These are phyloP conservation scores for Cardamine resedifolia DNA, from an alignment of 345 rosid species.

Conservation along the genomic window DNA sequence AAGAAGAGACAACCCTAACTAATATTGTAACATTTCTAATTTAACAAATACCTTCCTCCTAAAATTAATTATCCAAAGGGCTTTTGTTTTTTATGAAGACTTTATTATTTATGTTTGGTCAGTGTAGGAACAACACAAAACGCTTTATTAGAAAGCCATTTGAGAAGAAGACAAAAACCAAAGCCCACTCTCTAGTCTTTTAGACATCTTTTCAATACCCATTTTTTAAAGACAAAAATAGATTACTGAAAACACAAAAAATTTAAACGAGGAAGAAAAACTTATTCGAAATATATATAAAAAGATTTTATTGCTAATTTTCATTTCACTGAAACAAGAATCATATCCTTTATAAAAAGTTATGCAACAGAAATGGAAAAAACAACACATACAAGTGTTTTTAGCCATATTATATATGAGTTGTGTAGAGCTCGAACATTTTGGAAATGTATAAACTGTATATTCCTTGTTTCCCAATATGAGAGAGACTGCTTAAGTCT, in stretches of 20 bases:
- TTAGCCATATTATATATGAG: background rate
- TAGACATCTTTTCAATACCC: background rate
- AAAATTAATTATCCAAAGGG: background rate
- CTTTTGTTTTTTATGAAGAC: background rate
- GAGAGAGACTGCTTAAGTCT: background rate
- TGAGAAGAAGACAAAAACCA: slow-evolving; percentile 30
- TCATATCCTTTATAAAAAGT: background rate
- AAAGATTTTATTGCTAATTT: background rate
- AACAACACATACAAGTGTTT: background rate
- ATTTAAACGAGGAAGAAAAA: background rate
- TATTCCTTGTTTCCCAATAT: background rate
- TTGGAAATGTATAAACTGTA: background rate
- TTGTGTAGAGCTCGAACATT: background rate
- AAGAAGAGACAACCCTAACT: slow-evolving; percentile 34
- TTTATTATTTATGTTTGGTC: background rate
- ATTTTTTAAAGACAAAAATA: background rate
- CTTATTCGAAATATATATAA: background rate
- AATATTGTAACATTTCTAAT: slow-evolving; percentile 15
- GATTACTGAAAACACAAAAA: background rate
- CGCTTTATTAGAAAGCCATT: slow-evolving; percentile 33
- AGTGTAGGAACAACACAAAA: background rate
- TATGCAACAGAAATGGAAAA: background rate
- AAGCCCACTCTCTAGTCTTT: slow-evolving; percentile 32
- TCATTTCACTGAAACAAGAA: background rate
- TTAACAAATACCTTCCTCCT: background rate